Evolutionary conservation across 2,329 filamentous ascomycete genomes (phyloP).

Genomic region (Neocucurbitaria cava): DNA sequence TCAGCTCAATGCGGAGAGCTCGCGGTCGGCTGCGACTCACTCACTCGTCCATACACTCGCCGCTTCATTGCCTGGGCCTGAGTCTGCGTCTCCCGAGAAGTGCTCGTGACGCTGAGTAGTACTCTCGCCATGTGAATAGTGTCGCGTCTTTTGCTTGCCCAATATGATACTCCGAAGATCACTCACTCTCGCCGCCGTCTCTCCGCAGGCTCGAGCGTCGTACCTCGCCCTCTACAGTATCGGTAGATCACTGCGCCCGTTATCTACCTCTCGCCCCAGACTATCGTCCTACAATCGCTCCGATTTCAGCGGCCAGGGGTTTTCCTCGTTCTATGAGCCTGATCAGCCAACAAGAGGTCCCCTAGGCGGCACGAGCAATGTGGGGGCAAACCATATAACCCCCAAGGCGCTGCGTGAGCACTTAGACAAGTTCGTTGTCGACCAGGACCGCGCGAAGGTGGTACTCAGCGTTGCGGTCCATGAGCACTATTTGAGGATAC

Average conservation of each 20-base stretch:
- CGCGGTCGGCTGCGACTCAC: conserved; percentile 16
- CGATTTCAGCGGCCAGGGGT: conserved; percentile 69
- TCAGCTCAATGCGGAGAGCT: conserved; percentile 35
- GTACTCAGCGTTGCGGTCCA: conserved; percentile 92
- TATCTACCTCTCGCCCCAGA: conserved; percentile 44
- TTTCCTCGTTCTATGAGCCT: conserved; percentile 68
- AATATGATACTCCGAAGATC: conserved; percentile 34
- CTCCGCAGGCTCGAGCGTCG: conserved; percentile 50
- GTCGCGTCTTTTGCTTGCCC: conserved; percentile 8
- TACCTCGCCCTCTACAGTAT: conserved; percentile 47
- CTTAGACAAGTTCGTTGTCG: conserved; percentile 94
- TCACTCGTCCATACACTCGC: conserved; percentile 7
- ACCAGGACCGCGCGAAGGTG: conserved; percentile 93
- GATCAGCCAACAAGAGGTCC: conserved; percentile 68
- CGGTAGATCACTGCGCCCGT: conserved; percentile 31
- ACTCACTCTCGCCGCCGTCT: conserved; percentile 39
- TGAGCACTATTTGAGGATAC: conserved; percentile 92
- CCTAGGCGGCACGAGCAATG: conserved; percentile 64
- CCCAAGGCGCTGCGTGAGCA: conserved; percentile 80
- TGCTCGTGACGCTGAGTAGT: conserved; percentile 17
- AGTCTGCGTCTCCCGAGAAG: conserved; percentile 2
- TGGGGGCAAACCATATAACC: conserved; percentile 65
- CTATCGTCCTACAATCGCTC: conserved; percentile 63
- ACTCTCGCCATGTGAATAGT: conserved; percentile 23
- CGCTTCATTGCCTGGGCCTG: neutral